A percentile compares a stretch with the other conserved stretches of the same genome.
Conservation (phyloP, 768 basidiomycete genomes). For the Tulasnella calospora region DNA sequence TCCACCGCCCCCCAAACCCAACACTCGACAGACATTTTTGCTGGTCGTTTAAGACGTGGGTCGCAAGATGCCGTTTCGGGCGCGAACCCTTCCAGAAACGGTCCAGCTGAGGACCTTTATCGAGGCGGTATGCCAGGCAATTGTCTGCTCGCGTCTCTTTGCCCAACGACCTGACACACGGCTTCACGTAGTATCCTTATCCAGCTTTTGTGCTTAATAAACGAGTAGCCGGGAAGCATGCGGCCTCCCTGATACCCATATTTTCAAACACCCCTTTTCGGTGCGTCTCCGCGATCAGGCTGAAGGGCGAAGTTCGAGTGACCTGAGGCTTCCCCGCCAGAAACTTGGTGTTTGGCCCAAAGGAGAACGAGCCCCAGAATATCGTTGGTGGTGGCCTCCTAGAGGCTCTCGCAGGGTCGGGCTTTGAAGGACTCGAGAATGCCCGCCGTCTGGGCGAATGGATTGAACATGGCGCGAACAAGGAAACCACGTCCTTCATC, state of each 20-base stretch:
- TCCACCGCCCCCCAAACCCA: no score
- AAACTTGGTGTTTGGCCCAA: slow-evolving; percentile 27
- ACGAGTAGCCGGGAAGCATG: slow-evolving; percentile 20
- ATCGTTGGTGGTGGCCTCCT: slow-evolving; percentile 18
- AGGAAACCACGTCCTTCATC: slow-evolving; percentile 12
- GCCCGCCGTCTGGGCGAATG: slow-evolving; percentile 17
- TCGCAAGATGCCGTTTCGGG: not conserved
- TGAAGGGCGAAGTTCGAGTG: not conserved
- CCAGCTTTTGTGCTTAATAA: slow-evolving; percentile 30
- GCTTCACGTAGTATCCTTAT: slow-evolving; percentile 26
- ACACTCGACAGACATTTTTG: no score
- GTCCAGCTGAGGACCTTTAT: slow-evolving; percentile 8
- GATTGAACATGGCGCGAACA: slow-evolving; percentile 19
- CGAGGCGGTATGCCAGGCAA: not conserved
- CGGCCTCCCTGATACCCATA: slow-evolving; percentile 26
- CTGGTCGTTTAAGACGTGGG: not conserved
- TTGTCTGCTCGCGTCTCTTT: not conserved
- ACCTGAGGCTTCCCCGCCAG: not conserved
- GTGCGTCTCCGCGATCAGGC: not conserved
- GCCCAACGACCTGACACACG: not conserved
- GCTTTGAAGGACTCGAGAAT: slow-evolving; percentile 7
- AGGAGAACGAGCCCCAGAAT: slow-evolving; percentile 12
- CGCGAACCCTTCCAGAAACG: not conserved
- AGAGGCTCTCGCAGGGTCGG: slow-evolving; percentile 24
- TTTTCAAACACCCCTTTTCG: slow-evolving; percentile 22